Percentiles rank a stretch among this genome's conserved stretches.
Evolutionary conservation across 2,329 filamentous ascomycete species (phyloP).

Genomic region (Cordyceps cicadae): DNA sequence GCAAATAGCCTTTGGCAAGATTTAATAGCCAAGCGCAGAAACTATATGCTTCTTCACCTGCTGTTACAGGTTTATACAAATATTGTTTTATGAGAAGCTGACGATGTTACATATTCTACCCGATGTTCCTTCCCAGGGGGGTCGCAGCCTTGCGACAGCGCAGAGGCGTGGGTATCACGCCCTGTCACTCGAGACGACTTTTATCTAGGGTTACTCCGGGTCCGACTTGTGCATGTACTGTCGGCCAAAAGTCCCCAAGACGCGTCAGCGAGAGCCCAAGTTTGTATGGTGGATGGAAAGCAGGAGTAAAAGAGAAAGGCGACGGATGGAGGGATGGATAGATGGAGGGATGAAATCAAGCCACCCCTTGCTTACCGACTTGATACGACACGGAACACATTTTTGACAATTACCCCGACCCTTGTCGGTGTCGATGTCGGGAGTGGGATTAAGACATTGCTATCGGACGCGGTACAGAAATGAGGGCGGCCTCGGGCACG

Average conservation of each 20-base stretch:
- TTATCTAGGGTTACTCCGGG: background rate
- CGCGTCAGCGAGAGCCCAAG: background rate
- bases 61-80: background rate
- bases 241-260: background rate
- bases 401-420: background rate
- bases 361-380: background rate
- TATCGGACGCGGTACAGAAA: background rate
- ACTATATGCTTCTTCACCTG: background rate
- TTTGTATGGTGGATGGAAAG: background rate
- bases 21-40: background rate
- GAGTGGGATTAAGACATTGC: background rate
- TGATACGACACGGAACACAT: background rate
- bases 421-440: background rate
- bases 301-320: background rate
- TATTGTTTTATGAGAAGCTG: background rate
- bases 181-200: background rate
- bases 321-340: no score
- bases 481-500: no score
- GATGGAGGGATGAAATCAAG: no score
- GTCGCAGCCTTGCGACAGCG: background rate
- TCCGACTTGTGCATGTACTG: background rate
- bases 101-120: background rate
- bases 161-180: background rate
- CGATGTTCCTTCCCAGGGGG: no score
- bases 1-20: background rate